A percentile compares a stretch with the other conserved stretches of the same genome.
Conservation (phyloP, 73 alveolate species). For the Paraurostyla sp. region DNA sequence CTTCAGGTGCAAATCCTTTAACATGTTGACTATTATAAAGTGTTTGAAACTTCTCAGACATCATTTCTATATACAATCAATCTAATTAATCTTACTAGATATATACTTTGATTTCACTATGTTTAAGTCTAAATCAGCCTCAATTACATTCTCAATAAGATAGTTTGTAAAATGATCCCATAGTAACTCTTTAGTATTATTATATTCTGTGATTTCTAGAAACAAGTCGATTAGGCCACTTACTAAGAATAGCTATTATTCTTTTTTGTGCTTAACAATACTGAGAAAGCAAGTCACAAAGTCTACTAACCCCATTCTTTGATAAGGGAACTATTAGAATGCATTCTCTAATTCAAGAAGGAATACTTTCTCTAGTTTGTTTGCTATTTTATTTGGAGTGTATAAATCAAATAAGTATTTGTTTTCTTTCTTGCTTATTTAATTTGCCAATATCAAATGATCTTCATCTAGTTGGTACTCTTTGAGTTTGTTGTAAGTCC, state of each 20-base stretch:
- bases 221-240: constrained; percentile 72
- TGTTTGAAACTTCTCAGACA: constrained; percentile 39
- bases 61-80: constrained; percentile 3
- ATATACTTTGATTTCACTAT: constrained; percentile 61
- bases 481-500: not conserved
- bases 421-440: constrained; percentile 21
- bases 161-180: constrained; percentile 78
- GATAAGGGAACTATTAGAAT: constrained; percentile 50
- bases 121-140: constrained; percentile 64
- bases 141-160: constrained; percentile 77
- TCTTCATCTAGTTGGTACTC: constrained; percentile 10
- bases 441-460: not conserved
- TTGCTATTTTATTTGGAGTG: constrained; percentile 68
- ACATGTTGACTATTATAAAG: constrained; percentile 62
- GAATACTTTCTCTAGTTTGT: constrained; percentile 71
- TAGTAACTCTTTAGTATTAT: constrained; percentile 53
- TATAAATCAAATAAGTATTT: constrained; percentile 50
- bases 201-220: constrained; percentile 65
- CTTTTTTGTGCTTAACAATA: constrained; percentile 64
- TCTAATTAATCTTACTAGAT: constrained; percentile 45
- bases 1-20: constrained; percentile 70
- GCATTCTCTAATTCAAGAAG: constrained; percentile 70
- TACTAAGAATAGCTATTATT: constrained; percentile 56
- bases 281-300: constrained; percentile 61
- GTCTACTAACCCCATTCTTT: constrained; percentile 54